Percentiles rank a stretch among this genome's conserved stretches.
Conservation (phyloP, 75 land plant species). For the Chamaecyparis obtusa region DNA sequence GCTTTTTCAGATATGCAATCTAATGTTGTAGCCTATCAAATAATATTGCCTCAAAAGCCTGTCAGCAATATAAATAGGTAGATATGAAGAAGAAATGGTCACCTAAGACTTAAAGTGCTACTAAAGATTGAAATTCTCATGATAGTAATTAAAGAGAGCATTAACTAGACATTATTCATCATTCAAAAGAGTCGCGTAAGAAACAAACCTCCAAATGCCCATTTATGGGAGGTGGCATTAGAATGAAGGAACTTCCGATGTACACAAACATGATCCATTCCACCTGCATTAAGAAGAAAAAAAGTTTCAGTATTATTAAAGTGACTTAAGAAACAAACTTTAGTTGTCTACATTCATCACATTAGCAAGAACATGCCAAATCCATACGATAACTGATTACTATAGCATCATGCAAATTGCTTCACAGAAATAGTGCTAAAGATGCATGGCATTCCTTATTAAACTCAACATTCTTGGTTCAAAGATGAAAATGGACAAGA, state of each 20-base stretch:
- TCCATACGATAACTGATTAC: not conserved
- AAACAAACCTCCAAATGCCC: slow-evolving; percentile 93
- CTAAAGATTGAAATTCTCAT: not conserved
- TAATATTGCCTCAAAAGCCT: not conserved
- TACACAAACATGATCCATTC: slow-evolving; percentile 93
- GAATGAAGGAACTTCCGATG: slow-evolving; percentile 96
- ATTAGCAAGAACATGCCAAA: not conserved
- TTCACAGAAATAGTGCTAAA: not conserved
- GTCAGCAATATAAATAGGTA: not conserved
- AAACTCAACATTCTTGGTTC: not conserved
- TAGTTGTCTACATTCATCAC: slow-evolving; percentile 3
- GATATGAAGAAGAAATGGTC: not conserved
- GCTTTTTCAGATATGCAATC: not conserved
- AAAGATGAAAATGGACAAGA: not conserved
- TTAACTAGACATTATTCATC: not conserved
- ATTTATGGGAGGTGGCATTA: slow-evolving; percentile 98
- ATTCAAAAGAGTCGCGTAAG: not conserved
- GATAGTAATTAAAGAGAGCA: not conserved
- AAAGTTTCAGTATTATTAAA: not conserved
- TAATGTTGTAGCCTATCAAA: not conserved
- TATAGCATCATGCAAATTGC: not conserved
- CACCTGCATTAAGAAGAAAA: slow-evolving; percentile 31
- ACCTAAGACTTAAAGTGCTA: not conserved
- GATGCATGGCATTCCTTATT: not conserved
- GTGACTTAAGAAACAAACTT: not conserved